phyloP scores from a whole-genome alignment of 176 grass and related monocot genomes.

The Oryza meridionalis region DNA sequence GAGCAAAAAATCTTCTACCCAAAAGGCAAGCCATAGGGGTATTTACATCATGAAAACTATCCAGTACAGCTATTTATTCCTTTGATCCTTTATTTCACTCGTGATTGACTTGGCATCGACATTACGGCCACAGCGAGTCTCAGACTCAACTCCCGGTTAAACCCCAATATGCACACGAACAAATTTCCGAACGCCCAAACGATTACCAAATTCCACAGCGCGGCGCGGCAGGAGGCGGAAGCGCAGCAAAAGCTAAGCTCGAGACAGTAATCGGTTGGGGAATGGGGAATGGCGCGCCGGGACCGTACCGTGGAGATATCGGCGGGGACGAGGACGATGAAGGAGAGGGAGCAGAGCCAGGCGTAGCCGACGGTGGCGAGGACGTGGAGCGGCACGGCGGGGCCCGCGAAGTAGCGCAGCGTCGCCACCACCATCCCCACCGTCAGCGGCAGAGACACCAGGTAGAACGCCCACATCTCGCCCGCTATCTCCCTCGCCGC shows the following conservation, averaged over 20 bases:
- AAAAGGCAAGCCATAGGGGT: conserved; percentile 23
- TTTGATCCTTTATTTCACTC: background rate
- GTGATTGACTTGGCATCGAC: background rate
- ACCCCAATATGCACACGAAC: background rate
- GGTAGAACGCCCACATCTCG: conserved; percentile 90
- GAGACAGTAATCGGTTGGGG: background rate
- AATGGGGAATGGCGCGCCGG: too few species aligned
- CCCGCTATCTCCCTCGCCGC: background rate
- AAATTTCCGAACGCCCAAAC: background rate
- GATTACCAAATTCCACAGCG: background rate
- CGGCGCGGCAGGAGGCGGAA: background rate
- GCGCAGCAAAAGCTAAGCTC: background rate
- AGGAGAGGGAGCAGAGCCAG: conserved; percentile 97
- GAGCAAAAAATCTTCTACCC: conserved; percentile 15
- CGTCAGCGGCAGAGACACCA: conserved; percentile 85
- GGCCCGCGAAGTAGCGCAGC: conserved; percentile 96
- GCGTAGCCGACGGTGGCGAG: conserved; percentile 93
- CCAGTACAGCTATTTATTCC: background rate
- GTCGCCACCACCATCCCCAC: conserved; percentile 79
- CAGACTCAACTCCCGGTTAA: background rate
- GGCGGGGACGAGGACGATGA: conserved; percentile 93
- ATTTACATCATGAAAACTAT: background rate
- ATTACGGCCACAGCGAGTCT: background rate
- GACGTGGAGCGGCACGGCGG: conserved; percentile 74
- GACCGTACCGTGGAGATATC: conserved; percentile 90